These are phyloP conservation scores for Fusarium cyanostomum DNA, from an alignment of 2,329 filamentous ascomycete genomes.

Conservation along the genomic window DNA sequence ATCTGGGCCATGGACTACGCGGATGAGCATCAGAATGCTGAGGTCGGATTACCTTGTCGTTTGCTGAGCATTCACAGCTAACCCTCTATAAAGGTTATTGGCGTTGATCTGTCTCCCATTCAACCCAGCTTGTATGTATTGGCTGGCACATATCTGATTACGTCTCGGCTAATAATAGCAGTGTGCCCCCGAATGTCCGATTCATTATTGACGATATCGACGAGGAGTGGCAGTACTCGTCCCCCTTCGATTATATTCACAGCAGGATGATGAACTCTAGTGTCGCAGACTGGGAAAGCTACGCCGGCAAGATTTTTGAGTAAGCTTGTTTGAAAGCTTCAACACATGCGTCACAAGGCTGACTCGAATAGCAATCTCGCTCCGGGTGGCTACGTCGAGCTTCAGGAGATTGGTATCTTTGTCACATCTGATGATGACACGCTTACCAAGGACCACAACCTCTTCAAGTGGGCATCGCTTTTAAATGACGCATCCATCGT, in stretches of 20 bases:
- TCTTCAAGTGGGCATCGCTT: neutral
- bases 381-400: slow-evolving; percentile 15
- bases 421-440: slow-evolving; percentile 2
- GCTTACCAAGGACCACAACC: neutral
- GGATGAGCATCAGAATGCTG: slow-evolving; percentile 15
- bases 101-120: slow-evolving; percentile 8
- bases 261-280: slow-evolving; percentile 13
- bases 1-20: slow-evolving; percentile 22
- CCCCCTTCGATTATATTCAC: slow-evolving; percentile 18
- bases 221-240: slow-evolving; percentile 13
- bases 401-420: slow-evolving; percentile 12
- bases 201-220: slow-evolving; percentile 23
- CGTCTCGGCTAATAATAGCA: slow-evolving; percentile 1
- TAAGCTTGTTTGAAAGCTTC: neutral
- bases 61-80: neutral
- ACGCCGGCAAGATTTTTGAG: slow-evolving; percentile 5
- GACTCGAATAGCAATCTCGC: neutral
- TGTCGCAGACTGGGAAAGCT: slow-evolving; percentile 3
- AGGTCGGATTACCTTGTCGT: neutral
- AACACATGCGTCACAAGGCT: too few species aligned
- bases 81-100: neutral
- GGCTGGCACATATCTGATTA: neutral
- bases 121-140: slow-evolving; percentile 13
- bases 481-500: slow-evolving; percentile 13
- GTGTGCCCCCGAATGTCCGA: slow-evolving; percentile 13